Conservation (phyloP, 257 asterid genomes). For the Solanum clarkiae region DNA sequence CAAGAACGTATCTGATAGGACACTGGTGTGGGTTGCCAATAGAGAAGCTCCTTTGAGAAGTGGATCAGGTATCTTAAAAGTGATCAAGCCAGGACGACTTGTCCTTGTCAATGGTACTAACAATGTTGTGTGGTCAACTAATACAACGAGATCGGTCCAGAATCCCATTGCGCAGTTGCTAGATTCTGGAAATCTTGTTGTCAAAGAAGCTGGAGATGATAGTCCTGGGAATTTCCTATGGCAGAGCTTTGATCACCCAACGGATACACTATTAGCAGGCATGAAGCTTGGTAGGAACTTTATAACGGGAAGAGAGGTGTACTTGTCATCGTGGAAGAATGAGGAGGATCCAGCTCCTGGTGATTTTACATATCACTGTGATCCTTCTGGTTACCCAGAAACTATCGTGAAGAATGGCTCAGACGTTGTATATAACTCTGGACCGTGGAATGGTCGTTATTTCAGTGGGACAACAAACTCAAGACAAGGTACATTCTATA, state of each 20-base stretch:
- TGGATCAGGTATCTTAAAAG: constrained; percentile 2
- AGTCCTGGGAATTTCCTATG: not conserved
- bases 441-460: constrained; percentile 20
- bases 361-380: constrained; percentile 5
- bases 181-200: constrained; percentile 25
- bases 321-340: constrained; percentile 27
- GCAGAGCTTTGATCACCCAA: not conserved
- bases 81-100: not conserved
- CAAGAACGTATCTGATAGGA: not conserved
- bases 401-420: not conserved
- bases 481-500: not conserved
- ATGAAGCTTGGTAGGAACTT: not conserved
- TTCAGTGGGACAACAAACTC: constrained; percentile 8
- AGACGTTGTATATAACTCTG: not conserved
- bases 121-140: constrained; percentile 10
- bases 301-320: not conserved
- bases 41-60: constrained; percentile 1
- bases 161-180: constrained; percentile 1
- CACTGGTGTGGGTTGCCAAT: constrained; percentile 5
- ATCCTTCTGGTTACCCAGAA: constrained; percentile 16
- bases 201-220: not conserved
- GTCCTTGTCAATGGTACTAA: constrained; percentile 3
- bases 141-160: not conserved
- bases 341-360: constrained; percentile 30
- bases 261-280: constrained; percentile 13